A percentile compares a stretch with the other conserved stretches of the same genome.
Conservation (phyloP, 495 filamentous ascomycete species). For the Xylaria sp. region DNA sequence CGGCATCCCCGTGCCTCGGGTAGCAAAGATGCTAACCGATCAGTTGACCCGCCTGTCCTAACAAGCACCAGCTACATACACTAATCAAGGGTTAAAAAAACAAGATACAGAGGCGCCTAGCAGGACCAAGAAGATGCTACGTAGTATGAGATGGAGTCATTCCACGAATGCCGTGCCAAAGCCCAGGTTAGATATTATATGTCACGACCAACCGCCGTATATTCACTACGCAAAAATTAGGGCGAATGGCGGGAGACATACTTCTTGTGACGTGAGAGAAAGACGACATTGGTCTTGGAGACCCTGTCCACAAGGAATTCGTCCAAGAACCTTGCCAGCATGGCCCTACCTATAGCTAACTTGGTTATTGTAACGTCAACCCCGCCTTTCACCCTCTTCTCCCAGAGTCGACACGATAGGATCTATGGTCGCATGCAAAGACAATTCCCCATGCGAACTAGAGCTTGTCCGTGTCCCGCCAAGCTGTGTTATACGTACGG, state of each 20-base stretch:
- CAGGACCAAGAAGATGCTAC: not conserved
- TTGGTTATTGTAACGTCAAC: slow-evolving; percentile 13
- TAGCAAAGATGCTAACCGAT: not conserved
- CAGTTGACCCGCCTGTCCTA: slow-evolving; percentile 1
- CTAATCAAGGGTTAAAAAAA: not conserved
- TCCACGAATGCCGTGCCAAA: slow-evolving; percentile 4
- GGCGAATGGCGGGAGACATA: not conserved
- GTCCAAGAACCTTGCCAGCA: slow-evolving; percentile 8
- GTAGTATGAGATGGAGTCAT: slow-evolving; percentile 7
- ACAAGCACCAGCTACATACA: slow-evolving; percentile 4
- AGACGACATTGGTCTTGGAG: not conserved
- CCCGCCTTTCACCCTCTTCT: slow-evolving; percentile 14
- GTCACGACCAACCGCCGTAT: slow-evolving; percentile 13
- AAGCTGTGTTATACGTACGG: not conserved
- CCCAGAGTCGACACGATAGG: not conserved
- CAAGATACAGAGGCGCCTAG: not conserved
- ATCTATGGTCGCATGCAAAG: slow-evolving; percentile 21
- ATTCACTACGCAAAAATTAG: not conserved
- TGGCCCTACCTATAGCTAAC: slow-evolving; percentile 6
- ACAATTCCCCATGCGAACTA: slow-evolving; percentile 3
- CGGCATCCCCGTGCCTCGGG: not conserved
- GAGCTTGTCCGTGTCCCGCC: not conserved
- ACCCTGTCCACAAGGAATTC: not conserved
- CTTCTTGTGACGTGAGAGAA: not conserved
- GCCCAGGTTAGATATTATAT: not conserved